A percentile compares a stretch with the other conserved stretches of the same genome.
These are phyloP conservation scores for Ophiostoma himal-ulmi DNA, from an alignment of 2,329 filamentous ascomycete species.

Conservation along the genomic window DNA sequence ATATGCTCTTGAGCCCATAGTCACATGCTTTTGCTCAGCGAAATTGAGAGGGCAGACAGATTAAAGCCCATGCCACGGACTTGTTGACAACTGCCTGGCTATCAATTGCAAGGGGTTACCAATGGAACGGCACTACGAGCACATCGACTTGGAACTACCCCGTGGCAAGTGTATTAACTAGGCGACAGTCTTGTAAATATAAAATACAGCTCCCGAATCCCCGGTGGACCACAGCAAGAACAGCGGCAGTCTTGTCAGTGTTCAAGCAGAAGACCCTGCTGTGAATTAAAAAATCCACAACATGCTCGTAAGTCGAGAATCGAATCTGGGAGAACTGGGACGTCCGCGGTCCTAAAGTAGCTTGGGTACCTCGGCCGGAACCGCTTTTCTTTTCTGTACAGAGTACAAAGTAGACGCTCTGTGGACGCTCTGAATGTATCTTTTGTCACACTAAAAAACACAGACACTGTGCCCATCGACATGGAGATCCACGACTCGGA, in stretches of 20 bases:
- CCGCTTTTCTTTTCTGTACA: not conserved
- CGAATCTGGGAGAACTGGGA: not conserved
- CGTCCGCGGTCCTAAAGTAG: not conserved
- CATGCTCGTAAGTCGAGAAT: not conserved
- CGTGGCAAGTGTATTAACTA: not conserved
- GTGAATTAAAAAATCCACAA: not conserved
- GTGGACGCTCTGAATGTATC: not conserved
- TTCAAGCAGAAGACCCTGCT: not conserved
- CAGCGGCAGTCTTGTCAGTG: not conserved
- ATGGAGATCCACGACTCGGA: slow-evolving; percentile 4
- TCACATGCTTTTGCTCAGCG: not conserved
- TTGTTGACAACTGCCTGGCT: not conserved
- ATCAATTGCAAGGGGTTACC: not conserved
- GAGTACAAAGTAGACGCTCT: no score
- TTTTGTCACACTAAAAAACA: slow-evolving; percentile 4
- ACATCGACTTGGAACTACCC: not conserved
- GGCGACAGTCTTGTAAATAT: not conserved
- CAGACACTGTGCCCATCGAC: not conserved
- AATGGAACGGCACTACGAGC: not conserved
- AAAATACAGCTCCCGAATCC: not conserved
- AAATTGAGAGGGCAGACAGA: not conserved
- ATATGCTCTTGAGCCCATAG: not conserved
- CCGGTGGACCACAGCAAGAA: not conserved
- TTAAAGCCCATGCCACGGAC: not conserved
- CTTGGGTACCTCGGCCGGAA: not conserved